A percentile compares a stretch with the other conserved stretches of the same genome.
These are phyloP conservation scores for Sporormia fimetaria DNA, from an alignment of 495 filamentous ascomycete species.

Conservation along the genomic window DNA sequence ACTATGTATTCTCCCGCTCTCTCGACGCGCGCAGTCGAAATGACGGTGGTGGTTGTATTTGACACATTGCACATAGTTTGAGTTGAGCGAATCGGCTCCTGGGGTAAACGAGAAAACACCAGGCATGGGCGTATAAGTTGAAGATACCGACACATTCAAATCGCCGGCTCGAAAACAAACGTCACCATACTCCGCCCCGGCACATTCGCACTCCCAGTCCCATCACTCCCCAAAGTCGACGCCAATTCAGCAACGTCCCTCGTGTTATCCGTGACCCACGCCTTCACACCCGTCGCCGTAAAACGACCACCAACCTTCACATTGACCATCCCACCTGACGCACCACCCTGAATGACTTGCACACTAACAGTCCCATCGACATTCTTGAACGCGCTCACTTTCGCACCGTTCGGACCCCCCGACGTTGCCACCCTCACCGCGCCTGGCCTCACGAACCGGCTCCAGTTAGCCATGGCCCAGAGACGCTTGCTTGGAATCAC, in stretches of 20 bases:
- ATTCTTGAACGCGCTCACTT: slow-evolving; percentile 17
- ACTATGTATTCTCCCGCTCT: too few relatives aligned
- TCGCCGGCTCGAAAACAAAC: slow-evolving; percentile 23
- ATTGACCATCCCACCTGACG: slow-evolving; percentile 1
- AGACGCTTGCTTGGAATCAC: slow-evolving; percentile 9
- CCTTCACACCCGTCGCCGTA: slow-evolving; percentile 5
- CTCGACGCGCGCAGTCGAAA: too few relatives aligned
- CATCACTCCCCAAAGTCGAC: slow-evolving; percentile 5
- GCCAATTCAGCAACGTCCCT: slow-evolving; percentile 2
- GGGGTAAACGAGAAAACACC: too few relatives aligned
- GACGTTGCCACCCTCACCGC: slow-evolving; percentile 29
- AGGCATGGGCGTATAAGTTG: too few relatives aligned
- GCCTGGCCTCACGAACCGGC: slow-evolving; percentile 13
- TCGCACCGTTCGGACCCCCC: slow-evolving; percentile 13
- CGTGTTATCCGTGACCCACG: slow-evolving; percentile 19
- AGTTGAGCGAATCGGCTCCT: too few relatives aligned
- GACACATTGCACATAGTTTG: too few relatives aligned
- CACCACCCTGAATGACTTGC: slow-evolving; percentile 18
- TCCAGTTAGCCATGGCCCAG: slow-evolving; percentile 21
- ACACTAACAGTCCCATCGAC: slow-evolving; percentile 15
- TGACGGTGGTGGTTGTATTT: too few relatives aligned
- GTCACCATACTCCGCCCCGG: slow-evolving; percentile 49
- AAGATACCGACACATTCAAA: too few relatives aligned
- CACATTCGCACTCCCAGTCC: slow-evolving; percentile 43
- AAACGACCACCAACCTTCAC: slow-evolving; percentile 13